Base-by-base conservation (phyloP, 208 protist species). In the Acanthamoeba culbertsoni region DNA sequence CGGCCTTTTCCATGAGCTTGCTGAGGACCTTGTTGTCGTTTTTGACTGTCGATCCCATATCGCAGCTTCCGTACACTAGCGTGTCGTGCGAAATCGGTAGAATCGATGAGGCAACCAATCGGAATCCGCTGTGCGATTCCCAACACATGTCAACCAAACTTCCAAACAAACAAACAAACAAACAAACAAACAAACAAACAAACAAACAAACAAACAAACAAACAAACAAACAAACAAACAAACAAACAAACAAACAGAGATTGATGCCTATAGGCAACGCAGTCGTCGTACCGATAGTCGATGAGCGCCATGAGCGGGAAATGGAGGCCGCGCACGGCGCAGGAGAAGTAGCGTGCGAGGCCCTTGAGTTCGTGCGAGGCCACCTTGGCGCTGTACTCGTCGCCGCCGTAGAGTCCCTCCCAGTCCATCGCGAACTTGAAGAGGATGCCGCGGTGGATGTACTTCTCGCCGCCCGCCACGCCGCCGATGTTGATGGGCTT, bases 391-490 rank as follows among this genome's bases (percentile, higher is more conserved):
- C 43, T 62, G 88, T 82, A 93, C 53, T 93, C 88, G 31, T 94
- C 75, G 23, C 75, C 75, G 37, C 63, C 63, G 51, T 94, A 94
- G 77, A 94, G 35, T 0, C 48, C 42, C 31, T 90, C 65, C 53
- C 48, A 94, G 71, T 95, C 93, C 31, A 75, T 75, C n/a, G 93
- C 93, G 51, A 95, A 95, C 84, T 95, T 95, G 68, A 93, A 95
- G 37, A 95, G 63, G 43, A 95, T 95, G 46, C 51, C 55, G 26
- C 63, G 63, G 45, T 93, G 88, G 28, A 93, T 62, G 45, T 93
- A 95, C 92, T 95, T 95, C 59, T 93, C 92, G 63, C 93, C 93
- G 59, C 93, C 93, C 31, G 93, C 93, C 31, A 93, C 92, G 62
- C 88, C 93, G 4, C 93, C 93, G 18, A 90, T 48, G 10, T 35